Percentiles rank a stretch among this genome's conserved stretches.
These are phyloP conservation scores for Aechmea fasciata DNA, from an alignment of 176 grass and related monocot species.

Conservation along the genomic window DNA sequence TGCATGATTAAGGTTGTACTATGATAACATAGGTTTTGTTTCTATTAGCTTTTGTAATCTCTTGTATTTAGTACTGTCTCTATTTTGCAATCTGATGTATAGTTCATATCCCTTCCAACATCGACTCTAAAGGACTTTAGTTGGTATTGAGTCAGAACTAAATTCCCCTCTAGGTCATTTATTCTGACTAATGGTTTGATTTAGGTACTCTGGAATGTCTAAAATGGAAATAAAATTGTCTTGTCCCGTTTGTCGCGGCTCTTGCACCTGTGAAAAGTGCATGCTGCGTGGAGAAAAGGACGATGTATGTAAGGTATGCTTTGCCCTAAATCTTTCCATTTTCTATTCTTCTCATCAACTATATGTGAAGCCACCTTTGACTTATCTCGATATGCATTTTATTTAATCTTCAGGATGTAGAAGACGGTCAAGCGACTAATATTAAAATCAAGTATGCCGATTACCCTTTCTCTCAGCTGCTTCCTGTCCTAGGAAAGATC, in stretches of 20 bases:
- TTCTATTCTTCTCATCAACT: no score
- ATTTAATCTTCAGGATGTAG: slow-evolving; percentile 39
- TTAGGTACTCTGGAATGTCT: slow-evolving; percentile 65
- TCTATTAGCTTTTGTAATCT: no score
- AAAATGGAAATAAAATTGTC: slow-evolving; percentile 62
- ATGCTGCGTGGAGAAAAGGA: slow-evolving; percentile 29
- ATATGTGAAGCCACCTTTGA: no score
- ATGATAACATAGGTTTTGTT: no score
- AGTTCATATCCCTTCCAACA: no score
- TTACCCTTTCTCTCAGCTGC: slow-evolving; percentile 66
- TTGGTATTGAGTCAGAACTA: neutral
- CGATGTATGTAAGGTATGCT: slow-evolving; percentile 31
- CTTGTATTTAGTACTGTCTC: no score
- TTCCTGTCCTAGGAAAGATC: slow-evolving; percentile 57
- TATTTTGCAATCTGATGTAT: no score
- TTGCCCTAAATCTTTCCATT: slow-evolving; percentile 8
- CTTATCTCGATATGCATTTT: slow-evolving; percentile 4
- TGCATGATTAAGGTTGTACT: no score
- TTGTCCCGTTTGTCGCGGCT: slow-evolving; percentile 68
- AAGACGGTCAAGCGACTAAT: slow-evolving; percentile 30
- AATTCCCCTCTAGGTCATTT: neutral
- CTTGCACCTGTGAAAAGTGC: slow-evolving; percentile 65
- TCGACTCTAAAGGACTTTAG: no score
- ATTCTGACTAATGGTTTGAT: slow-evolving; percentile 23
- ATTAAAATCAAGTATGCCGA: slow-evolving; percentile 61